phyloP scores from a whole-genome alignment of 768 basidiomycete genomes.

The Hirschioporus abietinus region DNA sequence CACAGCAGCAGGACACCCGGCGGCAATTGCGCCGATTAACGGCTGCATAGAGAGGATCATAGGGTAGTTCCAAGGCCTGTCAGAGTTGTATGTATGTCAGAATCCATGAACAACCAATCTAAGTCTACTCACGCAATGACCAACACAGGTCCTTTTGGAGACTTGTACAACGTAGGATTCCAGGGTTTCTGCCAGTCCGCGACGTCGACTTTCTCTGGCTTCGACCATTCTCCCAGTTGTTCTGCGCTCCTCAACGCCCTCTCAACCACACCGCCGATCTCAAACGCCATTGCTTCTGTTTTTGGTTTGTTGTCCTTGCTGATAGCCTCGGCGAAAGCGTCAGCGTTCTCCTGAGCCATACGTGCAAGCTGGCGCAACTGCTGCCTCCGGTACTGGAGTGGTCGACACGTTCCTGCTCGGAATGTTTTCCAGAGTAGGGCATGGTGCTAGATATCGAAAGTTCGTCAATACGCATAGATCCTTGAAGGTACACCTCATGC shows the following conservation, averaged over 20 bases:
- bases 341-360: slow-evolving; percentile 56
- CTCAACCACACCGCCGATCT: slow-evolving; percentile 40
- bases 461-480: neutral
- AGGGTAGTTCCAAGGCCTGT: slow-evolving; percentile 67
- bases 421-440: slow-evolving; percentile 42
- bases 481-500: neutral
- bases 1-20: slow-evolving; percentile 62
- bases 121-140: slow-evolving; percentile 51
- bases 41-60: slow-evolving; percentile 50
- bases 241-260: slow-evolving; percentile 38
- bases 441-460: slow-evolving; percentile 25
- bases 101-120: neutral
- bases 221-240: slow-evolving; percentile 55
- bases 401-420: slow-evolving; percentile 40
- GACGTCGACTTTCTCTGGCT: slow-evolving; percentile 33
- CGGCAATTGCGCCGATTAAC: slow-evolving; percentile 65
- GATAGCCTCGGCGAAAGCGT: slow-evolving; percentile 45
- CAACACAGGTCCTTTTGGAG: slow-evolving; percentile 56
- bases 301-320: slow-evolving; percentile 45
- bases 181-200: slow-evolving; percentile 43
- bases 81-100: slow-evolving; percentile 1
- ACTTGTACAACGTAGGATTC: slow-evolving; percentile 48
- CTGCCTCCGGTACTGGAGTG: slow-evolving; percentile 54
- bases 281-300: slow-evolving; percentile 28
- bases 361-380: slow-evolving; percentile 62